Base-by-base conservation (phyloP, 257 asterid genomes). In the Lavandula angustifolia region DNA sequence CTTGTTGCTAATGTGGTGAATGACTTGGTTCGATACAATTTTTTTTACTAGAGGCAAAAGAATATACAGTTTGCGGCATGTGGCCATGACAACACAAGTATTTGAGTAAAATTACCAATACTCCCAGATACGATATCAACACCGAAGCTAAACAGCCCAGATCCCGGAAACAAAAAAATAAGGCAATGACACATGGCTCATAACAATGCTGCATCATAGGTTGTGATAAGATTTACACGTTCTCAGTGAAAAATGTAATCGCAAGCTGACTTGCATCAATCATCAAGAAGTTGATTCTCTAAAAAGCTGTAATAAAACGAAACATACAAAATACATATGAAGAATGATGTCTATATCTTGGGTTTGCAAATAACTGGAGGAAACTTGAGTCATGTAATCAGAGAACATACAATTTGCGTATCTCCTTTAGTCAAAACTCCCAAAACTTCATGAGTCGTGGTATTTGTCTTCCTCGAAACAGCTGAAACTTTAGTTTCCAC, bases 401-500 rank as follows among this genome's bases (percentile, higher is more conserved):
- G 64, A 76, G 53, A 78, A 80, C 97, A 61, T 83, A 92, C 99
- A 62, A 89, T 78, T 84, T 92, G 99, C 8, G 92, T 87, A 64
- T 76, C 65, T 66, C 92, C 85, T 78, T 78, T 82, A 9, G 90
- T 92, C 83, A 82, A 56, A 71, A 92, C 94, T 60, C 99, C 99
- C 78, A 92, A 73, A 65, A 89, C 96, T 77, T 92, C 96, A 50
- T 87, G 87, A 31, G 90, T 84, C 38, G 97, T 92, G 9, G 99
- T 89, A 71, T 89, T 82, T 12, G 62, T 71, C 85, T 92, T 92
- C 86, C 99, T 70, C 9, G 97, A 92, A 70, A 92, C 99, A 60
- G 95, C 99, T 22, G 97, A 80, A 68, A 92, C 95, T 73, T 89
- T 92, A 54, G 83, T 81, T 76, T 96, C 99, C 80, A 89, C 96